Conservation (phyloP, 78 protist species). For the Polysphondylium violaceum region DNA sequence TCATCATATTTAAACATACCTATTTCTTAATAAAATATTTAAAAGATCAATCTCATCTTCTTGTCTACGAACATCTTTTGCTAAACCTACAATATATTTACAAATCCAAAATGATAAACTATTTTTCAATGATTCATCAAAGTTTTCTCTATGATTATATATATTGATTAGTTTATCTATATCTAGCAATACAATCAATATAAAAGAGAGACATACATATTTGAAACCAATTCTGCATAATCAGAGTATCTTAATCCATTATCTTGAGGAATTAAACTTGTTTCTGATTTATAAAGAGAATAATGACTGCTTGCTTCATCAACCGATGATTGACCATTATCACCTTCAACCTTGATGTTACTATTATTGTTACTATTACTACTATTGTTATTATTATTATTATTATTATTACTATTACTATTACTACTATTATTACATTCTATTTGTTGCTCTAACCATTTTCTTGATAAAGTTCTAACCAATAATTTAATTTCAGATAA, state of each 20-base stretch:
- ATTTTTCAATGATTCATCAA: conserved; percentile 41
- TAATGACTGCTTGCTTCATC: no score
- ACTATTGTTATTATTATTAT: no score
- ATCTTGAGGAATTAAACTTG: conserved; percentile 59
- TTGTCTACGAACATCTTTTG: not conserved
- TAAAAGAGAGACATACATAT: conserved; percentile 29
- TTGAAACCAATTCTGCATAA: conserved; percentile 65
- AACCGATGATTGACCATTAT: no score
- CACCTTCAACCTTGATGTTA: no score
- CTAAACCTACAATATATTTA: conserved; percentile 22
- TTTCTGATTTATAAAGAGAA: not conserved
- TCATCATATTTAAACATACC: not conserved
- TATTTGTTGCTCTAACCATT: conserved; percentile 51
- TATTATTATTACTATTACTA: no score
- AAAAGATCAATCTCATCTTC: conserved; percentile 54
- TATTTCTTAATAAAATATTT: conserved; percentile 54
- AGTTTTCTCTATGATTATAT: conserved; percentile 13
- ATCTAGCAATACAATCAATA: not conserved
- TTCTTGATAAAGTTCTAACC: conserved; percentile 63
- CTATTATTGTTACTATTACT: no score
- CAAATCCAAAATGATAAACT: conserved; percentile 71
- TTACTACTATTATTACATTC: no score
- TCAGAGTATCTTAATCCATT: conserved; percentile 75
- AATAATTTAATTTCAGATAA: conserved; percentile 61
- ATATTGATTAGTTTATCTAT: not conserved